These are phyloP conservation scores for Paramecium caudatum DNA, from an alignment of 73 alveolate species.

Conservation along the genomic window DNA sequence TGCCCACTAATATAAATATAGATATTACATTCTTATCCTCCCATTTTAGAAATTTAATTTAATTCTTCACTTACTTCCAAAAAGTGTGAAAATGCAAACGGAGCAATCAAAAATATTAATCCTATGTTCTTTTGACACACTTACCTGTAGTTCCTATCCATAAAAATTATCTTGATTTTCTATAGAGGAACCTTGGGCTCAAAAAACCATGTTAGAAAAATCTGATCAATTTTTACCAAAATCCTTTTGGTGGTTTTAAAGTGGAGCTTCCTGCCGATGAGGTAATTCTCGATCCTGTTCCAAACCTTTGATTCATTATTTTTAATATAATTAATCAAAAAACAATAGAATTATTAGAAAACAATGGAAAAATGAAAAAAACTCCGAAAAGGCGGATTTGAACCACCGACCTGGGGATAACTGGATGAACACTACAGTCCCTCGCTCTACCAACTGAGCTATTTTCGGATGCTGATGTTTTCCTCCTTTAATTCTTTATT, in stretches of 20 bases:
- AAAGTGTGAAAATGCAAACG: constrained; percentile 64
- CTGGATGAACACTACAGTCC: constrained; percentile 74
- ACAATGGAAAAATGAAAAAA: neutral
- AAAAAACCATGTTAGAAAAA: constrained; percentile 22
- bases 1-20: neutral
- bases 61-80: constrained; percentile 65
- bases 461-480: constrained; percentile 45
- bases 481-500: too few relatives aligned
- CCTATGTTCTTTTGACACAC: neutral
- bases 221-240: constrained; percentile 11
- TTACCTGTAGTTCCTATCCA: constrained; percentile 68
- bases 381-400: constrained; percentile 73
- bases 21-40: constrained; percentile 14
- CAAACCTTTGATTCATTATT: constrained; percentile 12
- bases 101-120: constrained; percentile 56
- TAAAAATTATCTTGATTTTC: neutral
- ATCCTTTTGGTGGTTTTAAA: constrained; percentile 15
- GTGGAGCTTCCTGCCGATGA: neutral
- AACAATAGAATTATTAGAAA: neutral
- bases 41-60: constrained; percentile 16
- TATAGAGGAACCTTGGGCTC: constrained; percentile 18
- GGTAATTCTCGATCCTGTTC: neutral
- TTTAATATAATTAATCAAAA: neutral
- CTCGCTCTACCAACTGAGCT: constrained; percentile 77
- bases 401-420: constrained; percentile 76